Percentiles rank a stretch among this genome's conserved stretches.
phyloP scores from a whole-genome alignment of 768 basidiomycete species.

The Thelephora aurantiotincta region DNA sequence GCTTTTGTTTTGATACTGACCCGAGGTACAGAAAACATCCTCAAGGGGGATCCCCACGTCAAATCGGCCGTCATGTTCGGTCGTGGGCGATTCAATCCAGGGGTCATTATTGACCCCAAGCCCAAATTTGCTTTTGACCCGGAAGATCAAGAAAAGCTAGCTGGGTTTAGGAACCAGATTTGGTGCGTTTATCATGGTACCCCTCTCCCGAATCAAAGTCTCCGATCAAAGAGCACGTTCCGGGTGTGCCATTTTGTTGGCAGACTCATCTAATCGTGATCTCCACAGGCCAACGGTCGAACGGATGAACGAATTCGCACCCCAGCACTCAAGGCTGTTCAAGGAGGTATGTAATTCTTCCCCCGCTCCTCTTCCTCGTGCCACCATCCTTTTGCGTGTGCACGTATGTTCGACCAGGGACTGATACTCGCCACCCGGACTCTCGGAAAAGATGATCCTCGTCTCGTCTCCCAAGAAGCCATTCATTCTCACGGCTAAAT shows the following conservation, averaged over 20 bases:
- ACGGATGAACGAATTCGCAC: slow-evolving; percentile 13
- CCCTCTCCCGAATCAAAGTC: no score
- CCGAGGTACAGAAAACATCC: slow-evolving; percentile 18
- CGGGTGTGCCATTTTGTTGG: slow-evolving; percentile 7
- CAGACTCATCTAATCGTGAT: slow-evolving; percentile 9
- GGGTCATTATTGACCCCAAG: slow-evolving; percentile 19
- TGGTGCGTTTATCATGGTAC: background rate
- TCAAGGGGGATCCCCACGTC: slow-evolving; percentile 16
- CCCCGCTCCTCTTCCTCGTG: background rate
- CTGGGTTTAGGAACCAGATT: slow-evolving; percentile 12
- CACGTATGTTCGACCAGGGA: slow-evolving; percentile 5
- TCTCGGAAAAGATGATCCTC: slow-evolving; percentile 25
- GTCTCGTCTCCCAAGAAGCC: slow-evolving; percentile 24
- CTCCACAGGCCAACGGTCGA: slow-evolving; percentile 15
- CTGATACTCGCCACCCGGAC: slow-evolving; percentile 6
- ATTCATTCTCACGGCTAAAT: slow-evolving; percentile 29
- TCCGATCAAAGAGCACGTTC: background rate
- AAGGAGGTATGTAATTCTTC: slow-evolving; percentile 10
- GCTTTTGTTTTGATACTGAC: background rate
- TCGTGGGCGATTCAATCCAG: slow-evolving; percentile 17
- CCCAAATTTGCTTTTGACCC: slow-evolving; percentile 13
- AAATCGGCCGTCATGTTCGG: slow-evolving; percentile 19
- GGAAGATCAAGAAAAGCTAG: slow-evolving; percentile 10
- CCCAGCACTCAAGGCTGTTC: slow-evolving; percentile 16
- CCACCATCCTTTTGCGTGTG: no score